phyloP scores from a whole-genome alignment of 2,329 filamentous ascomycete genomes.

The Penicillium crustosum region DNA sequence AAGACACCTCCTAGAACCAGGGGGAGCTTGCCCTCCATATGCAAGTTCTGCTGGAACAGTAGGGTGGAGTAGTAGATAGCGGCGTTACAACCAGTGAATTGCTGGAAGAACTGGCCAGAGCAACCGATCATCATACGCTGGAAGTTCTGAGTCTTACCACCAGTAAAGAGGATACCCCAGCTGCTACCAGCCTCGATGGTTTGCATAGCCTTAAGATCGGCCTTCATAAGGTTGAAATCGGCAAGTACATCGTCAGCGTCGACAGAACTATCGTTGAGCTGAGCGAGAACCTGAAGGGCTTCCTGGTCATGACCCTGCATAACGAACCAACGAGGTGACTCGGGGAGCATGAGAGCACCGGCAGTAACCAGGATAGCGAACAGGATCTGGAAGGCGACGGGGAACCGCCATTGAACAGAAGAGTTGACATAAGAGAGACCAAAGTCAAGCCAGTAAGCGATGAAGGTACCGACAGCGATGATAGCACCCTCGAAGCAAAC shows the following conservation, averaged over 20 bases:
- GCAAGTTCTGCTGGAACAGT: slow-evolving; percentile 44
- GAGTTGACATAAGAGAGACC: slow-evolving; percentile 35
- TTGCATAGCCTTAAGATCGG: slow-evolving; percentile 42
- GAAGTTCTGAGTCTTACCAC: slow-evolving; percentile 33
- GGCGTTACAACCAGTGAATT: slow-evolving; percentile 48
- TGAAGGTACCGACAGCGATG: slow-evolving; percentile 34
- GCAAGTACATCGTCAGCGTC: slow-evolving; percentile 40
- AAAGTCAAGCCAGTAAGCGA: slow-evolving; percentile 40
- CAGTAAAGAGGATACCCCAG: slow-evolving; percentile 27
- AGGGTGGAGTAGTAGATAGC: slow-evolving; percentile 48
- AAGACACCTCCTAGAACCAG: slow-evolving; percentile 30
- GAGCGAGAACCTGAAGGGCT: slow-evolving; percentile 49
- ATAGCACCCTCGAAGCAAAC: slow-evolving; percentile 37
- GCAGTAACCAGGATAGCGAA: slow-evolving; percentile 34
- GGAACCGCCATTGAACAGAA: slow-evolving; percentile 45
- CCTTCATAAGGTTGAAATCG: slow-evolving; percentile 45
- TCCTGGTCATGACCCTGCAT: slow-evolving; percentile 50
- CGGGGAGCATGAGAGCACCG: slow-evolving; percentile 43
- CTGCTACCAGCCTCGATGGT: slow-evolving; percentile 27
- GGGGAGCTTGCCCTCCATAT: slow-evolving; percentile 20
- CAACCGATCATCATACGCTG: slow-evolving; percentile 32
- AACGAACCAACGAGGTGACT: slow-evolving; percentile 57
- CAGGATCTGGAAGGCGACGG: slow-evolving; percentile 50
- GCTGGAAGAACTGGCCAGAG: slow-evolving; percentile 41
- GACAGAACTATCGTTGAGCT: slow-evolving; percentile 38